Base-by-base conservation (phyloP, 2,329 filamentous ascomycete genomes). In the Aureobasidium uvarum region DNA sequence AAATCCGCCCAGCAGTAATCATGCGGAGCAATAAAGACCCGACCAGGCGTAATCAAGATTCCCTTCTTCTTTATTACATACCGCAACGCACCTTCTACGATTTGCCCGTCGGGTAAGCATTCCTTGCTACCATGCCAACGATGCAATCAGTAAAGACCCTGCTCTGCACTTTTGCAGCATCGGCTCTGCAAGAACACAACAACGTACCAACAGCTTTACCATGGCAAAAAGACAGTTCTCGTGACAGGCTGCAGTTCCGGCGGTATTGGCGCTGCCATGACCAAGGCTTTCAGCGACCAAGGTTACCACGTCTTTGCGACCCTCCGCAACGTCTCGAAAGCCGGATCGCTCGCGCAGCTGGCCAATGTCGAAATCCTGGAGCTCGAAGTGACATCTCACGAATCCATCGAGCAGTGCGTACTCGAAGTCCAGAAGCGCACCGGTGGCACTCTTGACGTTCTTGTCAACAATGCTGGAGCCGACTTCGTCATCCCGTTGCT, bases 401-500 rank as follows among this genome's bases (percentile, higher is more conserved):
- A 68, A 2, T 75, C 74, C 23, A 76, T 78, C 65, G 56, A 67
- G 28, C 65, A 68, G 3, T 70, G 69, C 51, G 71, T 70, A 14
- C 41, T 65, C 14, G 55, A 73, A 33, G 70, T 72, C 0, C 72
- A 73, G 38, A 75, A 75, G 1, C 23, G 45, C 23, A 48, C 45
- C 5, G 69, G 72, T 25, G 68, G 70, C 8, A 65, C 16, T 14
- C 70, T 83, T 60, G 77, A 81, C 70, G 73, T 80, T 18, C 68
- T 82, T 56, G 75, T 82, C 48, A 82, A 82, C 66, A 82, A 82
- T 72, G 80, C 80, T 8, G 81, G 81, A 14, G 78, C 74, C 18
- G 72, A 72, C 18, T 78, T 76, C 71, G 71, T 51, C n/a, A 69
- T 70, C 59, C 74, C 74, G 1, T 45, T 74, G 23, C 25, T 71